Base-by-base conservation (phyloP, 2,329 filamentous ascomycete genomes). In the Penicillium sp. region DNA sequence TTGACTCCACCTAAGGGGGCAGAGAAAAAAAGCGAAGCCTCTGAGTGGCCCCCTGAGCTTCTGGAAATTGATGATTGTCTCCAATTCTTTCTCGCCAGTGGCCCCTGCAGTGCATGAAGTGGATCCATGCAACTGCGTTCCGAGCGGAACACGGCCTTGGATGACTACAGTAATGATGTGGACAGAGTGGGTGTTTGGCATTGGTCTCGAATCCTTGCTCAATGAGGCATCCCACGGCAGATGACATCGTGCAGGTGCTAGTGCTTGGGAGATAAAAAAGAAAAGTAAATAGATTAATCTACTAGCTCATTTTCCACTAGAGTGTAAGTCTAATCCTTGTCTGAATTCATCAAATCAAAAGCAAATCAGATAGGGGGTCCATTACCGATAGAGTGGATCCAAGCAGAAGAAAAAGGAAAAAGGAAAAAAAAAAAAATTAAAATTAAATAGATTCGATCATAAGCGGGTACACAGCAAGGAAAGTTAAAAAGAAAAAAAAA, bases 31-130 rank as follows among this genome's bases (percentile, higher is more conserved):
- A 47, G 31, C 7, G 16, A 29, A 13, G 16, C 23, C 13, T 31
- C 6, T 46, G 1, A 49, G 23, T 48, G 27, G 43, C 50, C 58
- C 53, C 57, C 56, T 59, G 51, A 53, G 51, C 62, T 66, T 64
- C 59, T 66, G 62, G 62, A 64, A 64, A 53, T 61, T 44, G 46
- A 53, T 55, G 51, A 49, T 56, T 54, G 46, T 55, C 53, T 62
- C 58, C 58, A 60, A 63, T 54, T 60, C 59, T 53, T 47, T 45
- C 53, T 46, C 53, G 19, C 48, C 11, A 50, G 53, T 61, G 57
- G 57, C 55, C 58, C 57, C 50, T 58, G 57, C 57, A 54, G 59
- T 65, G 64, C 59, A 65, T 55, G 50, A 57, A 60, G 64, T 66
- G 64, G 64, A 54, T 42, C 45, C n/a, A 57, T 64, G 44, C 53